These are phyloP conservation scores for Fraxinus americana DNA, from an alignment of 257 asterid genomes.

Conservation along the genomic window DNA sequence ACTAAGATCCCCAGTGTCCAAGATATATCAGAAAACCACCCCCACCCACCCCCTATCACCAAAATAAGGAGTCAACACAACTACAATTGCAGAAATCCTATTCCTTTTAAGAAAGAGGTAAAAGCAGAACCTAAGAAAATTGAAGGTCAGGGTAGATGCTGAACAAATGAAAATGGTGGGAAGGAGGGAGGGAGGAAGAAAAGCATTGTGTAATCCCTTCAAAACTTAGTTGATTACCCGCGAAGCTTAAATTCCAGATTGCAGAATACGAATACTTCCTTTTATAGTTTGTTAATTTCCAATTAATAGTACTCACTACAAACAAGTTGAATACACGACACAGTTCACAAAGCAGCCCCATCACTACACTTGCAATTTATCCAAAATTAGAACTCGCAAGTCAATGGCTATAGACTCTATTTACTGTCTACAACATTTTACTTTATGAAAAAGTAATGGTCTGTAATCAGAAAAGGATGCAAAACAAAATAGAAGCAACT, in stretches of 20 bases:
- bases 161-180: neutral
- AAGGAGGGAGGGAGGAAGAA: neutral
- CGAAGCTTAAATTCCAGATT: neutral
- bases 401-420: neutral
- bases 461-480: conserved; percentile 6
- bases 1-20: neutral
- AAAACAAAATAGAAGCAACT: conserved; percentile 29
- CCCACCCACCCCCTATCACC: neutral
- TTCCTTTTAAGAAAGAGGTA: neutral
- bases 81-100: neutral
- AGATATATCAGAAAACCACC: neutral
- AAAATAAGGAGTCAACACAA: neutral
- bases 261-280: neutral
- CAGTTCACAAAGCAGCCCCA: neutral
- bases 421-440: neutral
- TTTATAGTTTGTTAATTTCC: neutral
- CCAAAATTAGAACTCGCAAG: neutral
- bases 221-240: neutral
- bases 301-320: neutral
- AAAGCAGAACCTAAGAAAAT: neutral
- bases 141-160: neutral
- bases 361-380: neutral
- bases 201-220: neutral
- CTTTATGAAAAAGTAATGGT: neutral
- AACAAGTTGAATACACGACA: too few relatives aligned